Evolutionary conservation across 805 yeast genomes (phyloP), one percentile per base, ranked within the genome.

Genomic region (Candida dendrica): DNA sequence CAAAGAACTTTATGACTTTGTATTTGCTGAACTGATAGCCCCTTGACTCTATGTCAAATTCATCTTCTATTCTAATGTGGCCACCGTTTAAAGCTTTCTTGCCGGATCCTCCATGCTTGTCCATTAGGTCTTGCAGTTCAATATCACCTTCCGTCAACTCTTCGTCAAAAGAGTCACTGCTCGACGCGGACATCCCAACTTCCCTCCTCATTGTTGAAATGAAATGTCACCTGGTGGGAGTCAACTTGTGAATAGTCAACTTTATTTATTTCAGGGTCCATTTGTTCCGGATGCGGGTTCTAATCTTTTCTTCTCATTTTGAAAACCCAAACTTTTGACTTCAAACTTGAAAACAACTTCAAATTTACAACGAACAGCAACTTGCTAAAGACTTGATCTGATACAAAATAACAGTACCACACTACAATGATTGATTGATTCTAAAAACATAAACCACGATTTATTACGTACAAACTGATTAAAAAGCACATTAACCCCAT

Each of bases 1-100:
- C 44, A 16, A 68, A 42, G 33, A 69, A 53, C 8, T 40, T 38
- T 6, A 48, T 26, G 8, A 46, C 2, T n/a, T 20, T 36, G 36
- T 42, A 43, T 5, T 37, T 9, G 2, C 50, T 46, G 16, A 26
- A 34, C 19, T 8, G 6, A 14, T 19, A 14, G 9, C 20, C 26
- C 13, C n/a, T 26, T 16, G 19, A 20, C 8, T 20, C 13, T 5
- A 8, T 7, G 14, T 34, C 37, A 34, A 34, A n/a, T 13, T 20
- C 29, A n/a, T n/a, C 15, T n/a, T 22, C 37, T 5, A 15, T 13
- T n/a, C 19, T 18, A 16, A 16, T 18, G 7, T 16, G 19, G 9
- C 19, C 19, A n/a, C 8, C 8, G 6, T 22, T 8, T 22, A 22
- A 22, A 22, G 24, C 24, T 22, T 22, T 22, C 24, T 22, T 22